Evolutionary conservation across 2,329 filamentous ascomycete genomes (phyloP).

Genomic region (Pseudogymnoascus sp.): DNA sequence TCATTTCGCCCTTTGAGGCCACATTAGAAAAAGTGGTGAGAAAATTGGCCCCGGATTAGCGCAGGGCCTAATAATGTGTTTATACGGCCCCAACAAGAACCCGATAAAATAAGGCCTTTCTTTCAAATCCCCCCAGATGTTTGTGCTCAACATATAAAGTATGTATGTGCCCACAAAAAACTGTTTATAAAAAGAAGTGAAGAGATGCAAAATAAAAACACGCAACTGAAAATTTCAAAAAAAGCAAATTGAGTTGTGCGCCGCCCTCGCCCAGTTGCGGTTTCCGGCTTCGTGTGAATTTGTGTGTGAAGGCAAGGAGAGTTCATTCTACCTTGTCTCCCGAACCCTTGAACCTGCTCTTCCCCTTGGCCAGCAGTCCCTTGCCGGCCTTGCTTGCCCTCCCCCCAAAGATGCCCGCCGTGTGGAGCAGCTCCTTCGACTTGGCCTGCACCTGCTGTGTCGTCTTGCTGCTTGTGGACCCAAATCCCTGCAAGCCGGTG

Average conservation of each 20-base stretch:
- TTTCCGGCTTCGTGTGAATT: not conserved
- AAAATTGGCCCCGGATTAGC: not conserved
- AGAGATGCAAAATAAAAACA: not conserved
- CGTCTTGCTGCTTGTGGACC: constrained; percentile 12
- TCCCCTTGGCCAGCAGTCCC: constrained; percentile 83
- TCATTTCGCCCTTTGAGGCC: not conserved
- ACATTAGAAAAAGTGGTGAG: not conserved
- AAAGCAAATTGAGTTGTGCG: not conserved
- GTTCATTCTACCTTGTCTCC: constrained; percentile 81
- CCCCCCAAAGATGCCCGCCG: constrained; percentile 62
- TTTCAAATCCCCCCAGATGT: not conserved
- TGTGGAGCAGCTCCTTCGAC: constrained; percentile 81
- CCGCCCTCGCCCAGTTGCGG: not conserved
- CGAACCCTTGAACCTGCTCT: constrained; percentile 59
- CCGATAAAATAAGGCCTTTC: not conserved
- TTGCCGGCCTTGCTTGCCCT: constrained; percentile 75
- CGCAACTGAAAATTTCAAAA: not conserved
- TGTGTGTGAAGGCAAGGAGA: constrained; percentile 24
- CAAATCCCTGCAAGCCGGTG: not conserved
- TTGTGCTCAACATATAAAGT: not conserved
- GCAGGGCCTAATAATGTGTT: not conserved
- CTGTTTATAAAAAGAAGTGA: not conserved
- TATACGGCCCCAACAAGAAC: not conserved
- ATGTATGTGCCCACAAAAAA: constrained; percentile 1
- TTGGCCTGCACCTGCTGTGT: constrained; percentile 45